Evolutionary conservation across 495 filamentous ascomycete genomes (phyloP), one percentile per base, ranked within the genome.

Genomic region (Endocarpon pusillum): DNA sequence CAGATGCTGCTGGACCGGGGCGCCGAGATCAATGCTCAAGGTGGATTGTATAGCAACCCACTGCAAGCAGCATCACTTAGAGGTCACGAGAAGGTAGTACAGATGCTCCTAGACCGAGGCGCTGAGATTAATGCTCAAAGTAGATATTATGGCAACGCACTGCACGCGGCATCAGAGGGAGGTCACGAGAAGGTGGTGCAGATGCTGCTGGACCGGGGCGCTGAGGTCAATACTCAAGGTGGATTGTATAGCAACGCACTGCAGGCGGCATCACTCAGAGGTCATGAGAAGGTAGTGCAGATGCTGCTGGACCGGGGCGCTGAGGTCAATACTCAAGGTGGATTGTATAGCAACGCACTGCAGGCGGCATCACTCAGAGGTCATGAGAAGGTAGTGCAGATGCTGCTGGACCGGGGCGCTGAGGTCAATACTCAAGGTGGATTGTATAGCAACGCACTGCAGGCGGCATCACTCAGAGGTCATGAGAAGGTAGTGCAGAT

Each of bases 331-430:
- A 5, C 14, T 15, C 5, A 14, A 31, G 28, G 28, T 5, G 28
- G 28, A 5, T 14, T 31, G 5, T 31, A 31, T 17, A 39, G 39
- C 3, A 42, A 25, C 33, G 34, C 45, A 17, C 36, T 51, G 19
- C 40, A 36, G 19, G 41, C 42, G 29, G 48, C 44, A 20, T 32
- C 43, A 9, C 20, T 32, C 14, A 14, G 26, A 5, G 36, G 36
- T 1, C 23, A 34, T 15, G 25, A 35, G 20, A 35, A 51, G 4
- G 21, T 37, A 16, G 35, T 48, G 23, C 40, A 44, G 25, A 45
- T 40, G 21, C 36, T 54, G 5, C 19, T 57, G 9, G 47, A 48
- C 19, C 42, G 34, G 1, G 47, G 47, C 1, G 51, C 51, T 5
- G 36, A 49, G 25, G 39, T 43, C 14, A 40, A 46, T 45, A 17